Evolutionary conservation across 768 basidiomycete species (phyloP).

Genomic region (Kwoniella heveanensis): DNA sequence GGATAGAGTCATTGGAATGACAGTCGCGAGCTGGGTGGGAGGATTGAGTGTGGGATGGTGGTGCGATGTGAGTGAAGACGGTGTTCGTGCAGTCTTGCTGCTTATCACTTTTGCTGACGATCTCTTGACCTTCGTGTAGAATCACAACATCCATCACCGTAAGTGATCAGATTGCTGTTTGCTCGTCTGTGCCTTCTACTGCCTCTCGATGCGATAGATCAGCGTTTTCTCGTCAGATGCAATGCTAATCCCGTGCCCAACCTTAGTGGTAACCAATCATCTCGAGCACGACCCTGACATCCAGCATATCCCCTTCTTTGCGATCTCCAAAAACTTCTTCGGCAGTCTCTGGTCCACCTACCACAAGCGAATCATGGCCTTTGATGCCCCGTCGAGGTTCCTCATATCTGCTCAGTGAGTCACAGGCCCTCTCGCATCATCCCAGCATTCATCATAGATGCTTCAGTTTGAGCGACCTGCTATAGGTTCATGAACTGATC

Average conservation of each 20-base stretch:
- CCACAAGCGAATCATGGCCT: constrained; percentile 81
- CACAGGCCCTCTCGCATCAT: too few relatives aligned
- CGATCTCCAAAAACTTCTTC: constrained; percentile 85
- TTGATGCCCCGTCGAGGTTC: constrained; percentile 69
- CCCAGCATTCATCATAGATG: too few relatives aligned
- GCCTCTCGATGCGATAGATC: too few relatives aligned
- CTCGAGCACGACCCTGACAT: constrained; percentile 79
- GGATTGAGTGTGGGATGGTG: constrained; percentile 97
- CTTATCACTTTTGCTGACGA: constrained; percentile 6
- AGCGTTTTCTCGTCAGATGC: too few relatives aligned
- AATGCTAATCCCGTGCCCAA: constrained; percentile 2
- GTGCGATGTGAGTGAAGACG: constrained; percentile 79
- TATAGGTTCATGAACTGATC: background rate
- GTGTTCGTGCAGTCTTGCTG: background rate
- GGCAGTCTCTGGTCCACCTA: constrained; percentile 87
- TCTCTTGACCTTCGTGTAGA: constrained; percentile 43
- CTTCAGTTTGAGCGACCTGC: too few relatives aligned
- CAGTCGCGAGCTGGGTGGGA: constrained; percentile 79
- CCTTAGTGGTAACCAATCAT: constrained; percentile 89
- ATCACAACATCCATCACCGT: constrained; percentile 95
- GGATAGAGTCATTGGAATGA: constrained; percentile 76
- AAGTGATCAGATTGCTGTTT: constrained; percentile 60
- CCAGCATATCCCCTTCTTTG: constrained; percentile 82
- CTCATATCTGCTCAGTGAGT: constrained; percentile 70
- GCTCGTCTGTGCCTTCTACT: too few relatives aligned